These are phyloP conservation scores for Cercospora janseana DNA, from an alignment of 2,329 filamentous ascomycete species.

Conservation along the genomic window DNA sequence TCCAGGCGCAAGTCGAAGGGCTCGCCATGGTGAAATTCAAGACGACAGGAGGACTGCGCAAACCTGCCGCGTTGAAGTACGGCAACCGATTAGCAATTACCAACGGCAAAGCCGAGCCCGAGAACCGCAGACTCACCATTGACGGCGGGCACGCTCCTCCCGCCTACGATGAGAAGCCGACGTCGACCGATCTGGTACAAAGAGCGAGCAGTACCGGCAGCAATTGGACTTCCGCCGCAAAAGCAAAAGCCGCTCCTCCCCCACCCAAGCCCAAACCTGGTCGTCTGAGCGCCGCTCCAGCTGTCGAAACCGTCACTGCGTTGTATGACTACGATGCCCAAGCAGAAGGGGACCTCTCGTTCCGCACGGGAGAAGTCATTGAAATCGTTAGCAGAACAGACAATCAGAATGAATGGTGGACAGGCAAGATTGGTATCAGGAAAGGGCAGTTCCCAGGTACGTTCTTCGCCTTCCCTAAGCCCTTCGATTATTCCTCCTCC, in stretches of 20 bases:
- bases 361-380: conserved; percentile 82
- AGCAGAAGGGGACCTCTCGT: conserved; percentile 89
- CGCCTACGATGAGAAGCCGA: conserved; percentile 27
- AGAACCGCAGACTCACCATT: conserved; percentile 31
- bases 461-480: conserved; percentile 29
- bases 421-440: conserved; percentile 72
- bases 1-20: conserved; percentile 79
- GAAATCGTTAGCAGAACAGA: conserved; percentile 72
- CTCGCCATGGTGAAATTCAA: conserved; percentile 89
- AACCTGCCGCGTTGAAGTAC: conserved; percentile 52
- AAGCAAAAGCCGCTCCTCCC: conserved; percentile 50
- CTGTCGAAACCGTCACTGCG: conserved; percentile 78
- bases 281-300: conserved; percentile 61
- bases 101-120: conserved; percentile 31
- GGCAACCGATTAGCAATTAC: conserved; percentile 40
- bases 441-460: conserved; percentile 93
- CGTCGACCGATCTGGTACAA: conserved; percentile 25
- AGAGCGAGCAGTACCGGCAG: conserved; percentile 37
- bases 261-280: conserved; percentile 64
- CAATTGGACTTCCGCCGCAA: conserved; percentile 47
- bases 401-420: conserved; percentile 98
- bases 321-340: conserved; percentile 96
- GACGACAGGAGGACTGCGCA: conserved; percentile 67
- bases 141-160: conserved; percentile 29
- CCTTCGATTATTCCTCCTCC: not conserved